Base-by-base conservation (phyloP, 441 rosid species). In the Capsella rubella region DNA sequence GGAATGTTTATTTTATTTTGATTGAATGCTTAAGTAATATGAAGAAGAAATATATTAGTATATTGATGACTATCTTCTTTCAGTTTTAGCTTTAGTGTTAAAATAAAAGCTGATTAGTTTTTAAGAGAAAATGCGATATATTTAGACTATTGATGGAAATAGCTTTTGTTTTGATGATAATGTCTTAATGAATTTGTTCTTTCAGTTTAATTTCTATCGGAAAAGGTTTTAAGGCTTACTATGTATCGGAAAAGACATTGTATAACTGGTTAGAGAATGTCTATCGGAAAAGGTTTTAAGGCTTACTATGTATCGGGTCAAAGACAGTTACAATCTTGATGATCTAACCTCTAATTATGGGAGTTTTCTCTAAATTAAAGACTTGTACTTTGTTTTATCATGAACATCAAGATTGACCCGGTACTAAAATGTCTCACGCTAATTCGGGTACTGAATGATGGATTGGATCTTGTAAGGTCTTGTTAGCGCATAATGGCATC, bases 1-100 rank as follows among this genome's bases (percentile, higher is more conserved):
- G 11, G 56, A 68, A 32, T 28, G 53, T 27, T 27, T 62, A 45
- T 8, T 50, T 40, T 55, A 49, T 37, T 29, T 47, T 63, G 2
- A 18, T 37, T 69, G 18, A 47, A 15, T 75, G 45, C 25, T 21
- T 60, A 52, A 25, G 55, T 13, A 67, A 58, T 35, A 53, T 58
- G 40, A 16, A 43, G 3, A 43, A 18, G 25, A 39, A 14, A 5
- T 27, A 29, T 52, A 28, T 31, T 11, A 43, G 56, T 37, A 9
- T 37, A 9, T 37, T 37, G 28, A 27, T 21, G 25, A 18, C 34
- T 45, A 18, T 11, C 37, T 25, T 37, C 31, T 45, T 10, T 40
- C 45, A 67, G 31, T 9, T 67, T 37, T 11, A 29, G 16, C 59
- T 64, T 16, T 49, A 29, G 34, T 21, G 2, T 14, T 59, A 10